A percentile compares a stretch with the other conserved stretches of the same genome.
Evolutionary conservation across 73 alveolate species (phyloP).

Genomic region (Effrenium voratum): DNA sequence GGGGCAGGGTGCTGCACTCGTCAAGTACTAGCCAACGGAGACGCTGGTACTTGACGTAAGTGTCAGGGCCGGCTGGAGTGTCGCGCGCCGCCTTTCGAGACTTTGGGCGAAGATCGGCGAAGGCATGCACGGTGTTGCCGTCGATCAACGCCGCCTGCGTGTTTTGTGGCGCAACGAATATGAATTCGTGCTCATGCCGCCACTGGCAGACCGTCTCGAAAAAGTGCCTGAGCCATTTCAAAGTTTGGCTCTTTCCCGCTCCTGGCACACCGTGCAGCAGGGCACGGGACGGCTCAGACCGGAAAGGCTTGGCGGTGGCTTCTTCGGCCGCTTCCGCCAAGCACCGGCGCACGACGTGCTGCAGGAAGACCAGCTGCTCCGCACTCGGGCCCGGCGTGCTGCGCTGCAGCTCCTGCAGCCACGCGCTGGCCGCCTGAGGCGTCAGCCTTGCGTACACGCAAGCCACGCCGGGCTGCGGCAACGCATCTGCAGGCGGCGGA

Average conservation of each 20-base stretch:
- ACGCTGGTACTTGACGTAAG: neutral
- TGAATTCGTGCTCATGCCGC: neutral
- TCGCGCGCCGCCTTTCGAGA: neutral
- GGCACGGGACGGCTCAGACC: neutral
- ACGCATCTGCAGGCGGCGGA: no score
- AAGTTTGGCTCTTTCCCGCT: neutral
- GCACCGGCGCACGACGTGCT: neutral
- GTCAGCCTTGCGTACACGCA: neutral
- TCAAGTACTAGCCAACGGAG: neutral
- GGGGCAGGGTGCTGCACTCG: neutral
- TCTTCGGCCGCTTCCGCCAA: neutral
- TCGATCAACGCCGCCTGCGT: neutral
- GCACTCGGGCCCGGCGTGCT: neutral
- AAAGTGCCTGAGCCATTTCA: neutral
- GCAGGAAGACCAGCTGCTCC: neutral
- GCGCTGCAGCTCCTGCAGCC: neutral
- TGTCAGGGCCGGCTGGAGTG: neutral
- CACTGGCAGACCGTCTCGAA: neutral
- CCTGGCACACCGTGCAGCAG: neutral
- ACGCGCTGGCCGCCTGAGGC: neutral
- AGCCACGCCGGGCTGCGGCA: neutral
- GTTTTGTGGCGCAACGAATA: neutral
- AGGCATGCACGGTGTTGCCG: neutral
- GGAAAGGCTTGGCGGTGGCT: neutral
- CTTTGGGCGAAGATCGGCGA: neutral